A percentile compares a stretch with the other conserved stretches of the same genome.
These are phyloP conservation scores for Mortierella sp. DNA, from an alignment of 371 early-diverging fungal species.

Conservation along the genomic window DNA sequence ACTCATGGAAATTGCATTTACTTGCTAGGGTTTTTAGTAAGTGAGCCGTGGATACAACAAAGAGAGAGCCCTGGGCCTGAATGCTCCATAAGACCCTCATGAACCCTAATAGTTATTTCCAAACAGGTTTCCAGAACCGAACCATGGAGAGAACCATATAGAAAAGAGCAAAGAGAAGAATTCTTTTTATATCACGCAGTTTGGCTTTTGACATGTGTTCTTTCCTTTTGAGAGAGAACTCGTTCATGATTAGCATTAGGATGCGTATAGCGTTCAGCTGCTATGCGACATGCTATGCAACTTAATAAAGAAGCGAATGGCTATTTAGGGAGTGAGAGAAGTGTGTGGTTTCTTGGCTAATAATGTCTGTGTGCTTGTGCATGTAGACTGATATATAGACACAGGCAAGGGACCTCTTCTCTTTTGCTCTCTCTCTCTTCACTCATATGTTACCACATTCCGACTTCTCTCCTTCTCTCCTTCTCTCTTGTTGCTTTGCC, in stretches of 20 bases:
- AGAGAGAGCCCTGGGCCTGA: neutral
- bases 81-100: too few relatives aligned
- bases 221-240: neutral
- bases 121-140: too few relatives aligned
- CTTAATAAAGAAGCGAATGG: neutral
- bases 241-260: too few relatives aligned
- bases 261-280: too few relatives aligned
- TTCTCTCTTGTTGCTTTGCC: neutral
- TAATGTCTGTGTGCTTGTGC: too few relatives aligned
- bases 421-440: neutral
- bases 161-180: neutral
- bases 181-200: neutral
- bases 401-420: neutral
- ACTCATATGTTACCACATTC: neutral
- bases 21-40: neutral
- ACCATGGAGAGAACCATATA: neutral
- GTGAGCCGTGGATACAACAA: constrained; percentile 1
- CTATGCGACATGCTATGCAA: too few relatives aligned
- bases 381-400: neutral
- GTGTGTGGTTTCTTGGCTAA: neutral
- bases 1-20: neutral
- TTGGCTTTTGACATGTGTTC: neutral
- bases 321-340: neutral
- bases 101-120: too few relatives aligned
- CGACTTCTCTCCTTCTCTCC: neutral